phyloP scores from a whole-genome alignment of 768 basidiomycete species.

The Gloeopeniophorella convolvens region DNA sequence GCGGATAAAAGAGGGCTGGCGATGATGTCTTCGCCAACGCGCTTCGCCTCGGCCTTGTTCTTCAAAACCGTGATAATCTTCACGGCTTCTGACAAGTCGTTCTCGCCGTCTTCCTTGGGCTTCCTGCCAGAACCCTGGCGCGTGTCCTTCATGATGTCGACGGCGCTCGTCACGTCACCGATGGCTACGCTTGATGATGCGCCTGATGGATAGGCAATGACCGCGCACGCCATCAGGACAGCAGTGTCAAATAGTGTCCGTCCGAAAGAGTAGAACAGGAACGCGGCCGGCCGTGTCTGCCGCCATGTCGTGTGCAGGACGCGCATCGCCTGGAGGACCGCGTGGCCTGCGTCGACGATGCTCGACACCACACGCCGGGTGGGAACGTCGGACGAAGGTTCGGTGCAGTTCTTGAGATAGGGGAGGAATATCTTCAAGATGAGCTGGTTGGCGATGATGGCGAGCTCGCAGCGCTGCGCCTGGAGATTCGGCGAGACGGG shows the following conservation, averaged over 20 bases:
- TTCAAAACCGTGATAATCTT: slow-evolving; percentile 15
- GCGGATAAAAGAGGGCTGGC: slow-evolving; percentile 19
- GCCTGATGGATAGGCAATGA: slow-evolving; percentile 44
- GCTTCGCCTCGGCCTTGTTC: slow-evolving; percentile 33
- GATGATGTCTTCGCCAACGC: slow-evolving; percentile 16
- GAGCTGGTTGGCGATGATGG: slow-evolving; percentile 52
- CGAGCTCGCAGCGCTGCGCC: slow-evolving; percentile 53
- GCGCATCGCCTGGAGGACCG: slow-evolving; percentile 47
- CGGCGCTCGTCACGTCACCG: slow-evolving; percentile 38
- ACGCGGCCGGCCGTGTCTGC: slow-evolving; percentile 37
- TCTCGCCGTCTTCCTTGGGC: slow-evolving; percentile 29
- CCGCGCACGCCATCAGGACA: slow-evolving; percentile 56
- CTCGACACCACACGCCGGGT: slow-evolving; percentile 50
- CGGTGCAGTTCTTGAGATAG: slow-evolving; percentile 38
- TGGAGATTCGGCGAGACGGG: slow-evolving; percentile 33
- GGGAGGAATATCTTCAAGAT: slow-evolving; percentile 64
- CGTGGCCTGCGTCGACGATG: slow-evolving; percentile 59
- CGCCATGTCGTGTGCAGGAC: slow-evolving; percentile 37
- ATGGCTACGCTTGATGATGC: slow-evolving; percentile 43
- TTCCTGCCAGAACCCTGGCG: slow-evolving; percentile 23
- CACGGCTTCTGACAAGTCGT: slow-evolving; percentile 31
- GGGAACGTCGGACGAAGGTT: slow-evolving; percentile 26
- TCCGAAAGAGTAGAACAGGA: slow-evolving; percentile 54
- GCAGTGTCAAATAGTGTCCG: slow-evolving; percentile 62
- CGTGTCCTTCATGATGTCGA: slow-evolving; percentile 37